These are phyloP conservation scores for Pittosporum tobira DNA, from an alignment of 129 eudicot species.

Conservation along the genomic window DNA sequence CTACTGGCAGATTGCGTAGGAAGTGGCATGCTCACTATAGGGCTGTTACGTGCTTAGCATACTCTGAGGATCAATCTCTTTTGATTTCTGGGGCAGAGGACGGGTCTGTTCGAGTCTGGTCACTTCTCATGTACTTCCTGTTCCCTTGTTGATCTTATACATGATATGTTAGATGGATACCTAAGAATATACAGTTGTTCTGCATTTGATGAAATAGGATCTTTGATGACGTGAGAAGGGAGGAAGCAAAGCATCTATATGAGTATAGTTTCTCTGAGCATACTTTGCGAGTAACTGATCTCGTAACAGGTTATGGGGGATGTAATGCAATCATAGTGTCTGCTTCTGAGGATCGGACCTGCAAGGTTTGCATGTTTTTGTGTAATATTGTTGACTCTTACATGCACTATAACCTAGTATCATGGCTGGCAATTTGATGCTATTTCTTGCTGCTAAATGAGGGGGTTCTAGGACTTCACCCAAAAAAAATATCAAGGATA, in stretches of 20 bases:
- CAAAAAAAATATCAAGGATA: no score
- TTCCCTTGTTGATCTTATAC: constrained; percentile 2
- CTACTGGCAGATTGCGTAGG: constrained; percentile 73
- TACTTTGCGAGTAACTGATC: constrained; percentile 68
- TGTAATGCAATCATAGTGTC: constrained; percentile 77
- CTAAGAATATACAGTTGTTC: background rate
- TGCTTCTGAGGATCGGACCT: constrained; percentile 85
- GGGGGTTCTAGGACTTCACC: no score
- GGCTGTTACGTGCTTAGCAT: constrained; percentile 64
- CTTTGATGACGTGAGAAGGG: constrained; percentile 28
- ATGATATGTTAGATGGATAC: background rate
- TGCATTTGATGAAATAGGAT: constrained; percentile 15
- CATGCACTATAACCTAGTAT: no score
- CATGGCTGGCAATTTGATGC: no score
- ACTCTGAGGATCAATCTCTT: constrained; percentile 64
- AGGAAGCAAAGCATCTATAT: constrained; percentile 21
- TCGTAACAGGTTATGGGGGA: constrained; percentile 70
- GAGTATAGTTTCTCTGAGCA: constrained; percentile 45
- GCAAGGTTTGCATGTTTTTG: constrained; percentile 88
- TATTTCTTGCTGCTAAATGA: no score
- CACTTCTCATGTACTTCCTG: constrained; percentile 57
- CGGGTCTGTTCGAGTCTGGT: constrained; percentile 88
- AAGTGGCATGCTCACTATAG: constrained; percentile 94
- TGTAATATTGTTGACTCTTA: constrained; percentile 28
- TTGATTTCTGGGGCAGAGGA: constrained; percentile 90